These are phyloP conservation scores for Pseudogymnoascus sp. DNA, from an alignment of 2,329 filamentous ascomycete species.

Conservation along the genomic window DNA sequence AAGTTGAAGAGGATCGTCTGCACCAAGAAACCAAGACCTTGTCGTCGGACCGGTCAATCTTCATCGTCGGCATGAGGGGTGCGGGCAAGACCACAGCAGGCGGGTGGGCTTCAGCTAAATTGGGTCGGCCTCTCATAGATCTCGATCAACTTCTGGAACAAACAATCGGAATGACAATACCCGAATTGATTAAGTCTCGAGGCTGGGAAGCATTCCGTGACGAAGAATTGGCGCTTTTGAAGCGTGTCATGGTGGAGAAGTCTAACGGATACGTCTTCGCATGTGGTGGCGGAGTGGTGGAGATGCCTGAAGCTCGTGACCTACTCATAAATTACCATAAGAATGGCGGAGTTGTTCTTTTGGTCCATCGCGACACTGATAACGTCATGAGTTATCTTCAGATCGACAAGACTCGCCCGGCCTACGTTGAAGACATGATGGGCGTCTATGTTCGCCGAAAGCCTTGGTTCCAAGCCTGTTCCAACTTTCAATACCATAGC, in stretches of 20 bases:
- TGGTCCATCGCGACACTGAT: constrained; percentile 81
- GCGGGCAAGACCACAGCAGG: constrained; percentile 95
- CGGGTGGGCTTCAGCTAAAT: constrained; percentile 68
- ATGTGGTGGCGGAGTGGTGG: constrained; percentile 89
- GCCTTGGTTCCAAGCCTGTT: constrained; percentile 86
- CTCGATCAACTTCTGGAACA: constrained; percentile 81
- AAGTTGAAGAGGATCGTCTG: constrained; percentile 30
- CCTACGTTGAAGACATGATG: constrained; percentile 88
- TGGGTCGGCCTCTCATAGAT: constrained; percentile 75
- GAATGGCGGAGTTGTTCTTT: constrained; percentile 73
- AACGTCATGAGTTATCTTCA: constrained; percentile 84
- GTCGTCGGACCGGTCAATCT: constrained; percentile 58
- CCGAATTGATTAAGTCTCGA: constrained; percentile 67
- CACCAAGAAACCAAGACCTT: constrained; percentile 31
- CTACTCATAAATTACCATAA: constrained; percentile 67
- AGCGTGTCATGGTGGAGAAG: constrained; percentile 66
- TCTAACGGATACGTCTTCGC: constrained; percentile 76
- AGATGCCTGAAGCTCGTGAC: constrained; percentile 71
- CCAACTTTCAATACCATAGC: constrained; percentile 89
- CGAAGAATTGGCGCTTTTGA: constrained; percentile 68
- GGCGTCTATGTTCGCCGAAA: constrained; percentile 83
- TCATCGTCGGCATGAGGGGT: constrained; percentile 95
- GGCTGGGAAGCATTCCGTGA: constrained; percentile 88
- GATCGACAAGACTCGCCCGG: constrained; percentile 82
- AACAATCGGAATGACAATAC: constrained; percentile 67